Evolutionary conservation across 2,329 filamentous ascomycete species (phyloP).

Genomic region (Arthrocladium fulminans): DNA sequence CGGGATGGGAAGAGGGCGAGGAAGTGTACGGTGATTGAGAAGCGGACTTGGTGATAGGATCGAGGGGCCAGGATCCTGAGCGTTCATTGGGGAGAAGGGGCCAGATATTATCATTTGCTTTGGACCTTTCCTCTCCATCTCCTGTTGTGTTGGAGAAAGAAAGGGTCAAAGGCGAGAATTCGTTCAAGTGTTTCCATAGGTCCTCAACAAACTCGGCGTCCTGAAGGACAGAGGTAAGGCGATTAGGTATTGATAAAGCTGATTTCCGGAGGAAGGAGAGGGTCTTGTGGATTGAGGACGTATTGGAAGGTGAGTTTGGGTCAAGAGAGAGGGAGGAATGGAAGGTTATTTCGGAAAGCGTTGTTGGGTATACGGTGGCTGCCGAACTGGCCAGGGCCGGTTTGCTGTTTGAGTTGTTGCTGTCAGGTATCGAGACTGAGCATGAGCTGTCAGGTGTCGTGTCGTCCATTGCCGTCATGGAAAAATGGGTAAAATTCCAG

Average conservation of each 20-base stretch:
- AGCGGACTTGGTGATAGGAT: neutral
- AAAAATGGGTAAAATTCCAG: too few relatives aligned
- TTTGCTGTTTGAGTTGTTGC: too few relatives aligned
- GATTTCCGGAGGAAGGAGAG: slow-evolving; percentile 64
- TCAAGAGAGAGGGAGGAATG: slow-evolving; percentile 13
- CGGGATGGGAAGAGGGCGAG: neutral
- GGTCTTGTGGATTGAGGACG: slow-evolving; percentile 38
- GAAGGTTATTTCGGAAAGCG: slow-evolving; percentile 14
- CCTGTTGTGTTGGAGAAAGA: neutral
- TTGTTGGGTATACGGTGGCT: slow-evolving; percentile 18
- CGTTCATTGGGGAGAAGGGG: slow-evolving; percentile 87
- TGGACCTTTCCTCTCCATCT: slow-evolving; percentile 5
- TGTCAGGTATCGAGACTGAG: too few relatives aligned
- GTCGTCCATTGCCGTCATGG: too few relatives aligned
- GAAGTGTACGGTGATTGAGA: neutral
- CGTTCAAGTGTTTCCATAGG: slow-evolving; percentile 35
- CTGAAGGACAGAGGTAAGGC: slow-evolving; percentile 65
- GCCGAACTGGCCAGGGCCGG: too few relatives aligned
- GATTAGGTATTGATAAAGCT: slow-evolving; percentile 70
- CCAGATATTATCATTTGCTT: slow-evolving; percentile 38
- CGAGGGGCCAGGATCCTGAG: slow-evolving; percentile 92
- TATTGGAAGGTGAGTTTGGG: neutral
- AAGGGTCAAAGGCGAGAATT: slow-evolving; percentile 33
- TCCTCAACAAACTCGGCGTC: slow-evolving; percentile 67
- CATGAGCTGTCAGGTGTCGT: neutral